Percentiles rank a stretch among this genome's conserved stretches.
These are phyloP conservation scores for Cordyceps tenuipes DNA, from an alignment of 2,329 filamentous ascomycete genomes.

Conservation along the genomic window DNA sequence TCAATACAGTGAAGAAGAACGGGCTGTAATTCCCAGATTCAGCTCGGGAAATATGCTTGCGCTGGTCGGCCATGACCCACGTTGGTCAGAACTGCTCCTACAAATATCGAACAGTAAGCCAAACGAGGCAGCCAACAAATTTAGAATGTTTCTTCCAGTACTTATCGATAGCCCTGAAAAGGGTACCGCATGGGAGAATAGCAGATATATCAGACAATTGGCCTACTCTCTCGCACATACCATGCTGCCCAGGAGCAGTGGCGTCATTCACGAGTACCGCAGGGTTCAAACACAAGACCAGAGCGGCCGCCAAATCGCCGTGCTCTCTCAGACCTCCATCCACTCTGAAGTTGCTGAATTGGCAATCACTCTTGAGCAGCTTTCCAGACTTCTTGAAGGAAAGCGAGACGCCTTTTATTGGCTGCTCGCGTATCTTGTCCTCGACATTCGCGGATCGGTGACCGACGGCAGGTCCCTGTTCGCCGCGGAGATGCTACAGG, in stretches of 20 bases:
- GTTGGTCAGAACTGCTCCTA: slow-evolving; percentile 31
- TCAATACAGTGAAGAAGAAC: slow-evolving; percentile 23
- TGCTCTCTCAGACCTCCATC: slow-evolving; percentile 14
- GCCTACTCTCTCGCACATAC: slow-evolving; percentile 43
- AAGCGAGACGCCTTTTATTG: slow-evolving; percentile 14
- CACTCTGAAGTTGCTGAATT: slow-evolving; percentile 16
- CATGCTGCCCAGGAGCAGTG: slow-evolving; percentile 13
- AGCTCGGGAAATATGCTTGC: slow-evolving; percentile 8
- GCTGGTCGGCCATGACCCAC: slow-evolving; percentile 26
- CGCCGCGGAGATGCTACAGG: slow-evolving; percentile 18
- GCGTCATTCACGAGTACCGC: slow-evolving; percentile 28
- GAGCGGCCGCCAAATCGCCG: slow-evolving; percentile 20
- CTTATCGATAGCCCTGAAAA: slow-evolving; percentile 49
- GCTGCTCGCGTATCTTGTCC: slow-evolving; percentile 20
- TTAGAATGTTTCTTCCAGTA: slow-evolving; percentile 56
- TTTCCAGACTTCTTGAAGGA: not conserved
- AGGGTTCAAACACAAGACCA: slow-evolving; percentile 24
- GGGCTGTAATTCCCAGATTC: slow-evolving; percentile 15
- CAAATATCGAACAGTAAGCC: slow-evolving; percentile 19
- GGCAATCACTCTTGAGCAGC: slow-evolving; percentile 14
- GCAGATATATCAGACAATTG: slow-evolving; percentile 39
- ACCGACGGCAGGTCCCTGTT: slow-evolving; percentile 22
- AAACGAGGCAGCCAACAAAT: slow-evolving; percentile 12
- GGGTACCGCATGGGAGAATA: slow-evolving; percentile 49
- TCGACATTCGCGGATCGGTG: slow-evolving; percentile 23